Percentiles rank a stretch among this genome's conserved stretches.
These are phyloP conservation scores for Diaporthe amygdali DNA, from an alignment of 2,329 filamentous ascomycete genomes.

Conservation along the genomic window DNA sequence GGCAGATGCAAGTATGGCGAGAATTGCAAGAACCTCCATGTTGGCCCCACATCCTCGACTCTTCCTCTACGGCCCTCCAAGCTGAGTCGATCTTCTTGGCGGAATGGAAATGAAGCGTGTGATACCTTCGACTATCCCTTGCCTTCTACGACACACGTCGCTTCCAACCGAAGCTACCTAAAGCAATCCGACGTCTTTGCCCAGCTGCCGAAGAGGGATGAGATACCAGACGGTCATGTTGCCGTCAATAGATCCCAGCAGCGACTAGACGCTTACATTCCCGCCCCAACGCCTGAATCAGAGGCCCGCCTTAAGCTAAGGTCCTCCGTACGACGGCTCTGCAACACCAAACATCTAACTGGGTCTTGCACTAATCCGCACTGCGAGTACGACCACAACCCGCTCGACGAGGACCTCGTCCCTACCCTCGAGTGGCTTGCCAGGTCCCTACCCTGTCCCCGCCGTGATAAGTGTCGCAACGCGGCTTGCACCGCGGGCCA, in stretches of 20 bases:
- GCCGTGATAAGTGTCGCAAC: conserved; percentile 33
- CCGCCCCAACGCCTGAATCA: conserved; percentile 25
- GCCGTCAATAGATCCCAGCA: conserved; percentile 33
- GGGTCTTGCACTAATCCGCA: conserved; percentile 32
- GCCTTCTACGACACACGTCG: conserved; percentile 8
- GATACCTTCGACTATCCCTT: conserved; percentile 12
- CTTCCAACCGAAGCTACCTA: conserved; percentile 7
- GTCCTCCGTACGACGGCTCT: conserved; percentile 29
- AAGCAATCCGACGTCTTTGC: conserved; percentile 12
- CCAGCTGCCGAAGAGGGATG: conserved; percentile 30
- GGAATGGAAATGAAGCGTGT: conserved; percentile 18
- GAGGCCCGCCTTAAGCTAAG: conserved; percentile 30
- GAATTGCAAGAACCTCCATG: conserved; percentile 34
- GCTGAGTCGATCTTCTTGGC: conserved; percentile 11
- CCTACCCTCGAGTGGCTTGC: conserved; percentile 34
- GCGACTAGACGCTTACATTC: conserved; percentile 37
- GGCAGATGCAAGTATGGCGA: conserved; percentile 38
- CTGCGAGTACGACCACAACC: conserved; percentile 37
- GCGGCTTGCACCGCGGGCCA: conserved; percentile 35
- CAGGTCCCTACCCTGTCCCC: conserved; percentile 35
- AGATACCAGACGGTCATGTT: conserved; percentile 34
- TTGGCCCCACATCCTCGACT: conserved; percentile 8
- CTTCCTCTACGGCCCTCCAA: not conserved
- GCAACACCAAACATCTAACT: conserved; percentile 18
- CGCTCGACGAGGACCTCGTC: conserved; percentile 32